Evolutionary conservation across 2,329 filamentous ascomycete species (phyloP).

Genomic region (Penicillium expansum): DNA sequence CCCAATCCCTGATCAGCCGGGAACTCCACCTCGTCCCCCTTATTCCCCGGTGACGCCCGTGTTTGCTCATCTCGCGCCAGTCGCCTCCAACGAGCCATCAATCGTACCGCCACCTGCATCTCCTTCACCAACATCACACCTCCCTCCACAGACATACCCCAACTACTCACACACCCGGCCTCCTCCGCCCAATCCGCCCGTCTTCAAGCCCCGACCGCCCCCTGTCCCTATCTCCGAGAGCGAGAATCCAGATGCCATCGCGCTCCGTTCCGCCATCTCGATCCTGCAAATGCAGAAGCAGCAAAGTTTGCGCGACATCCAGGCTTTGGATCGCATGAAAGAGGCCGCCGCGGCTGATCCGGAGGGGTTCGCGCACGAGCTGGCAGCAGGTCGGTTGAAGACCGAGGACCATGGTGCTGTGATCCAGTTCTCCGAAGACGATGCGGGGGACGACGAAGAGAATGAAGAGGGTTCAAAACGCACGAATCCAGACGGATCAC

Average conservation of each 20-base stretch:
- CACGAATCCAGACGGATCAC: conserved; percentile 3
- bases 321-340: conserved; percentile 66
- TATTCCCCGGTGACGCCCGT: conserved; percentile 50
- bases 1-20: conserved; percentile 25
- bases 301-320: conserved; percentile 73
- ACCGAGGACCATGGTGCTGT: conserved; percentile 35
- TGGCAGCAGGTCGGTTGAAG: conserved; percentile 61
- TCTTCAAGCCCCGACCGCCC: conserved; percentile 38
- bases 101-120: conserved; percentile 35
- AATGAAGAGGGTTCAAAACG: conserved; percentile 25
- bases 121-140: conserved; percentile 26
- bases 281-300: conserved; percentile 82
- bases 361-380: conserved; percentile 66
- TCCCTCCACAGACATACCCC: conserved; percentile 1
- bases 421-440: conserved; percentile 38
- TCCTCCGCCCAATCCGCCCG: conserved; percentile 21
- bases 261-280: conserved; percentile 78
- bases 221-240: conserved; percentile 47
- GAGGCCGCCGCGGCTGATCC: conserved; percentile 68
- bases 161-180: conserved; percentile 12
- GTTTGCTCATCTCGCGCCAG: conserved; percentile 36
- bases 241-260: conserved; percentile 79
- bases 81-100: conserved; percentile 27
- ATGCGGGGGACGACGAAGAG: conserved; percentile 39
- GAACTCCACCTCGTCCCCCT: conserved; percentile 45